Base-by-base conservation (phyloP, 2,329 filamentous ascomycete species). In the Diaporthe citri region DNA sequence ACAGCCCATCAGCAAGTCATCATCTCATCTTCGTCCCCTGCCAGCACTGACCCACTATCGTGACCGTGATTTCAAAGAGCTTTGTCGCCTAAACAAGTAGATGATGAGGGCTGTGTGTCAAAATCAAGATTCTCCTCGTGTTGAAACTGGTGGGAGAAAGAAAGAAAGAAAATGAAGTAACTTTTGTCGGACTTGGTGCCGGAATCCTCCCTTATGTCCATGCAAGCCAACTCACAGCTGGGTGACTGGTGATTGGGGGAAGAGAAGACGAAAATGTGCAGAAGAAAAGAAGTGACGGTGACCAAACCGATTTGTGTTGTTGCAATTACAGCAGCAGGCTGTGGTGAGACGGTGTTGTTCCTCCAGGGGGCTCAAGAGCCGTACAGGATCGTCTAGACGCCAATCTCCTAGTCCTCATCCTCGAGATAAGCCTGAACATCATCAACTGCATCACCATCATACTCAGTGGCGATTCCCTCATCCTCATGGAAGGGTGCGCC, bases 331-430 rank as follows among this genome's bases (percentile, higher is more conserved):
- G 28, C 22, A 41, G 4, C 20, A 15, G n/a, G 56, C 43, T 60
- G 43, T 25, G 20, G 36, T 36, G 25, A 28, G 31, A 22, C 20
- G 57, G 7, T n/a, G 10, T 17, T 31, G 13, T 55, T 55, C 60
- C 57, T 72, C 57, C 71, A 72, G 51, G 51, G 64, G 64, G 64
- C 48, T 69, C 34, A 39, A 41, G 22, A 15, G 34, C 64, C 64
- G 17, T 69, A 69, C 64, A 69, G 34, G 31, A 55, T 55, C 36
- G 36, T 55, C n/a, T 41, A 34, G 34, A 52, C 12, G 64, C 15
- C 64, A 41, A 25, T 8, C 34, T 69, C 48, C 64, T 69, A 69
- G 48, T 55, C 31, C 64, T 55, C 64, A 28, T 41, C 34, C n/a
- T 28, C 39, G 15, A 20, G 4, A n/a, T 43, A 25, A 36, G 28